Percentiles rank a stretch among this genome's conserved stretches.
These are phyloP conservation scores for Lathyrus tuberosus DNA, from an alignment of 306 rosid genomes.

Conservation along the genomic window DNA sequence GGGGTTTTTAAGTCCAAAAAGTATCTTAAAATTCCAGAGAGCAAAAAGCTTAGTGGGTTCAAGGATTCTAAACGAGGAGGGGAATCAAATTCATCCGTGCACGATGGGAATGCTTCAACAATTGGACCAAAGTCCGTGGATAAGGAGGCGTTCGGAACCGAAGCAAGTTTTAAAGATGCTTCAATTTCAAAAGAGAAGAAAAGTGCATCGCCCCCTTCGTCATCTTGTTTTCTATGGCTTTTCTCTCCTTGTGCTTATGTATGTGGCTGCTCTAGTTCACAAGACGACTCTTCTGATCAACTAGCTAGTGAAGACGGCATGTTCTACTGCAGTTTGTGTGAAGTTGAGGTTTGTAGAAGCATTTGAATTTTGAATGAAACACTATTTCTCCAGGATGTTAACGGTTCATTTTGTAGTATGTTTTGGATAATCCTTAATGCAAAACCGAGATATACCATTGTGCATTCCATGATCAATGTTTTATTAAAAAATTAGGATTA, in stretches of 20 bases:
- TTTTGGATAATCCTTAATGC: constrained; percentile 9
- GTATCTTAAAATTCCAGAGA: constrained; percentile 64
- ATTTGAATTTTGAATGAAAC: constrained; percentile 9
- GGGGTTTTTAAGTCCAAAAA: constrained; percentile 95
- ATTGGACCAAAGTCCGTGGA: constrained; percentile 62
- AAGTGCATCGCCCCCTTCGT: constrained; percentile 41
- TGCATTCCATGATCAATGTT: constrained; percentile 28
- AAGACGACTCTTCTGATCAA: constrained; percentile 61
- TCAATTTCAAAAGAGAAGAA: constrained; percentile 45
- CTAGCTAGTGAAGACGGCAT: constrained; percentile 91
- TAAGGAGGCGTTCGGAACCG: constrained; percentile 56
- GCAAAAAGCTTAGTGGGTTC: constrained; percentile 51
- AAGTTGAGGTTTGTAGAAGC: constrained; percentile 84
- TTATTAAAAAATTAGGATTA: constrained; percentile 5
- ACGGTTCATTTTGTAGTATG: constrained; percentile 6
- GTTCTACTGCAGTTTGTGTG: constrained; percentile 98
- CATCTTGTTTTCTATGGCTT: constrained; percentile 58
- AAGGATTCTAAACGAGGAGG: constrained; percentile 70
- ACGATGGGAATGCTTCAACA: constrained; percentile 59
- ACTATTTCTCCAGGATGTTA: neutral
- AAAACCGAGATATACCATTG: constrained; percentile 25
- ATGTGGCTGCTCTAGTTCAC: constrained; percentile 59
- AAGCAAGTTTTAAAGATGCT: constrained; percentile 53
- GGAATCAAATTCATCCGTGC: constrained; percentile 65
- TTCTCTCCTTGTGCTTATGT: constrained; percentile 79